These are phyloP conservation scores for Cordyceps sp. DNA, from an alignment of 2,329 filamentous ascomycete species.

Conservation along the genomic window DNA sequence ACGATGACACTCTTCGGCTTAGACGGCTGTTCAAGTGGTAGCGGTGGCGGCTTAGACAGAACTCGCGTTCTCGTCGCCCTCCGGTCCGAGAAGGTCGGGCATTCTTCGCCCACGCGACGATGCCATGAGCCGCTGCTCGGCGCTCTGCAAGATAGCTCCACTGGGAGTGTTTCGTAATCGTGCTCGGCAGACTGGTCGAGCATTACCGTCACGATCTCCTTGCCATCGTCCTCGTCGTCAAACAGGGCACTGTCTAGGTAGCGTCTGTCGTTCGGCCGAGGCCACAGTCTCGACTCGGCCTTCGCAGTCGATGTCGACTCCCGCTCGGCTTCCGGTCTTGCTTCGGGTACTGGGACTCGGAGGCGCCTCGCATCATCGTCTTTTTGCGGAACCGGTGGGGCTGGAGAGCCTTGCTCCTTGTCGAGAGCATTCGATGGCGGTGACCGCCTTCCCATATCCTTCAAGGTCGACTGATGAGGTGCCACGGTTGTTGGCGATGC, in stretches of 20 bases:
- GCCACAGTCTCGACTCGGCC: neutral
- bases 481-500: too few species aligned
- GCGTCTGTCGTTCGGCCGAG: neutral
- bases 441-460: neutral
- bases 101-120: slow-evolving; percentile 38
- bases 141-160: slow-evolving; percentile 2
- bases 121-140: slow-evolving; percentile 25
- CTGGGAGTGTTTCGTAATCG: slow-evolving; percentile 2
- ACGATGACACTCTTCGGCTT: slow-evolving; percentile 27
- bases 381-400: neutral
- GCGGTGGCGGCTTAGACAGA: slow-evolving; percentile 37
- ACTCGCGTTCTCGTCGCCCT: slow-evolving; percentile 28
- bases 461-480: too few species aligned
- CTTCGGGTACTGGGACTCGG: neutral
- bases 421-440: neutral
- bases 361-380: neutral
- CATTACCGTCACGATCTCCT: slow-evolving; percentile 26
- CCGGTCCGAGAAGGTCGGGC: slow-evolving; percentile 40
- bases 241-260: slow-evolving; percentile 1
- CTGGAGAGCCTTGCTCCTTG: neutral
- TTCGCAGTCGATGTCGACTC: too few species aligned
- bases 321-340: too few species aligned
- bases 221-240: slow-evolving; percentile 10
- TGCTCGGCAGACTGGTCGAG: slow-evolving; percentile 17
- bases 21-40: slow-evolving; percentile 27